Evolutionary conservation across 2,329 filamentous ascomycete genomes (phyloP).

Genomic region (Claviceps monticola): DNA sequence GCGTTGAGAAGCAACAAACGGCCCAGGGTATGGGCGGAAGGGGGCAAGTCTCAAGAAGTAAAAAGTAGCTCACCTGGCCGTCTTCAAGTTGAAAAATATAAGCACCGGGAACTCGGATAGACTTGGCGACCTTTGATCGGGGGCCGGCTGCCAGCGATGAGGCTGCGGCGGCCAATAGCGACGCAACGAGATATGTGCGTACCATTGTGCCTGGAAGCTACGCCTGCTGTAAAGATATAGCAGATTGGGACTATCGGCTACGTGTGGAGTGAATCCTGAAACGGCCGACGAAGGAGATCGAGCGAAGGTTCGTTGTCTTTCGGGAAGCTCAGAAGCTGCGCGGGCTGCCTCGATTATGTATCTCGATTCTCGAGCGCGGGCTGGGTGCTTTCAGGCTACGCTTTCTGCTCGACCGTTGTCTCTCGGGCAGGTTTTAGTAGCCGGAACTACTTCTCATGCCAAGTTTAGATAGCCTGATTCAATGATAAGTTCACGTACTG

Average conservation of each 20-base stretch:
- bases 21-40: no score
- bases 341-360: not conserved
- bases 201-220: constrained; percentile 6
- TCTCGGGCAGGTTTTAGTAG: not conserved
- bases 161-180: constrained; percentile 8
- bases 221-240: not conserved
- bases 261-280: no score
- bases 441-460: no score
- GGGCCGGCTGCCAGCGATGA: constrained; percentile 3
- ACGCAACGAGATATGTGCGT: constrained; percentile 7
- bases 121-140: not conserved
- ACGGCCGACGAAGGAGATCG: no score
- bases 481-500: no score
- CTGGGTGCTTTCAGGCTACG: not conserved
- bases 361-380: not conserved
- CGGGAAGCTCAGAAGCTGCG: no score
- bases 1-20: not conserved
- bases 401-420: not conserved
- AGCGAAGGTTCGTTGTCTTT: not conserved
- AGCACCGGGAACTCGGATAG: constrained; percentile 8
- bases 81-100: constrained; percentile 11
- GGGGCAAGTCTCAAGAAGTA: no score
- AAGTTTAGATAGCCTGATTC: no score
- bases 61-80: constrained; percentile 8
- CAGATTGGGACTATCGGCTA: no score